Conservation (phyloP, 768 basidiomycete species). For the Nidularia pulvinata region DNA sequence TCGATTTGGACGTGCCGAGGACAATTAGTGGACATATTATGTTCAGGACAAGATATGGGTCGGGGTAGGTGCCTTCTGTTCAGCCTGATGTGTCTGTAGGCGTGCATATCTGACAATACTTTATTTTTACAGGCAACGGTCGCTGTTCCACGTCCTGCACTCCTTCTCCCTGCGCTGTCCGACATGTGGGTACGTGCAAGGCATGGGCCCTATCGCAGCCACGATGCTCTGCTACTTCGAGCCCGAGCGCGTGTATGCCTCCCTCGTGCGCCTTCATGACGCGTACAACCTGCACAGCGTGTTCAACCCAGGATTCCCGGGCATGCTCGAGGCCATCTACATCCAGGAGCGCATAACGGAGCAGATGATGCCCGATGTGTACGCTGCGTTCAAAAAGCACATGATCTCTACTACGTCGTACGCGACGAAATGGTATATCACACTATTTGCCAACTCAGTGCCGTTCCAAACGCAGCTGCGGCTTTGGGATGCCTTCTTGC, state of each 20-base stretch:
- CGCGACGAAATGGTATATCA: slow-evolving; percentile 99
- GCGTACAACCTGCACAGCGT: slow-evolving; percentile 85
- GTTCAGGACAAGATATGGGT: slow-evolving; percentile 95
- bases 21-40: slow-evolving; percentile 95
- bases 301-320: slow-evolving; percentile 95
- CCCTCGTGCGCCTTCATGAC: slow-evolving; percentile 88
- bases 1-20: slow-evolving; percentile 96
- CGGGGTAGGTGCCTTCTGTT: slow-evolving; percentile 64
- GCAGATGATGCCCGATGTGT: slow-evolving; percentile 88
- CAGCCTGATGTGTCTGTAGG: background rate
- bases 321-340: slow-evolving; percentile 94
- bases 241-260: slow-evolving; percentile 85
- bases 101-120: background rate
- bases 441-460: slow-evolving; percentile 92
- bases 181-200: slow-evolving; percentile 95
- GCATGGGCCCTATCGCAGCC: slow-evolving; percentile 97
- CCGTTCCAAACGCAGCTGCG: slow-evolving; percentile 95
- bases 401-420: slow-evolving; percentile 94
- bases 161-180: slow-evolving; percentile 85
- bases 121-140: slow-evolving; percentile 69
- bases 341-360: slow-evolving; percentile 91
- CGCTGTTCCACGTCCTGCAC: slow-evolving; percentile 94
- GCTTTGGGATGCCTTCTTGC: slow-evolving; percentile 91
- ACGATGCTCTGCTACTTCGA: slow-evolving; percentile 94
- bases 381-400: slow-evolving; percentile 81